Base-by-base conservation (phyloP, 768 basidiomycete species). In the Mycena galopus region DNA sequence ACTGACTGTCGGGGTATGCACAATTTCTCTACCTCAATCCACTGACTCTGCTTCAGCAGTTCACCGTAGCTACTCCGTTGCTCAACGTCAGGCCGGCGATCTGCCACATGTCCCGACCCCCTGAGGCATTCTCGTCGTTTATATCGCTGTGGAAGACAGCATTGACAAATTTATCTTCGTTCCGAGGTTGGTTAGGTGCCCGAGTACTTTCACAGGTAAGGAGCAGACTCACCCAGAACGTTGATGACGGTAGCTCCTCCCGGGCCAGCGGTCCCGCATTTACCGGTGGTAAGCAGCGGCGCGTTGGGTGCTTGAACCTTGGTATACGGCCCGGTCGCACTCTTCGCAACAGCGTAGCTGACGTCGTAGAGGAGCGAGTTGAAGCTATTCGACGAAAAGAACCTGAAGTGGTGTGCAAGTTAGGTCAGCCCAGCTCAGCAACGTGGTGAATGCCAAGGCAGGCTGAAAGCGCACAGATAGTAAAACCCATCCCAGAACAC, bases 291-390 rank as follows among this genome's bases (percentile, higher is more conserved):
- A 4, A 59, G 23, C 57, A 59, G 35, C 5, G 57, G 57, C 10
- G 35, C 35, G 2, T 35, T 37, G 14, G 57, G 57, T 23, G 57
- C 35, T 9, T 59, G 57, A 23, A 37, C 57, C 57, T 39, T 59
- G 33, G 57, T 59, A 35, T 59, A 59, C 35, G 35, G 35, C 2
- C 57, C 57, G 14, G 57, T 59, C n/a, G 35, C 57, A 23, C 33
- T 37, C 57, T 23, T 59, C n/a, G 57, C 57, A 37, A 37, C 17
- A 6, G 57, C 57, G 23, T 59, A 59, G 35, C 57, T 59, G n/a
- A 59, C 6, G n/a, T 59, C 57, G 33, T 59, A 59, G 4, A 11
- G 14, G 4, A 59, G 57, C 3, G n/a, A 25, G 23, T 35, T 37
- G 19, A 25, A 59, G 35, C 35, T 23, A 12, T 30, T 37, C 11